Evolutionary conservation across 2,329 filamentous ascomycete species (phyloP).

Genomic region (Cryoendolithus antarcticus): DNA sequence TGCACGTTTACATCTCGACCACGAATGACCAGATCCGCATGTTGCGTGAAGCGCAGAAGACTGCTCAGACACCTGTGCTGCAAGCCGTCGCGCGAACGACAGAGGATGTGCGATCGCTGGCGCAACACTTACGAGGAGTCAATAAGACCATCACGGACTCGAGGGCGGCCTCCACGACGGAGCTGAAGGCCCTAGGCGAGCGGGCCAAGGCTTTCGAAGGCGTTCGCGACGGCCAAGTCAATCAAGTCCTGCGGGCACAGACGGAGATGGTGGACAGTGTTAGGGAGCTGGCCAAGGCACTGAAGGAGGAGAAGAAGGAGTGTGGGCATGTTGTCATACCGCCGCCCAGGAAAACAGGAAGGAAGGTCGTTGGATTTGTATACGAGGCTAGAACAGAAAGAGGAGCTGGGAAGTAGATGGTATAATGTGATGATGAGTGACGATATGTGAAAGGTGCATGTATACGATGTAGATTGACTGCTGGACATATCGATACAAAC

Average conservation of each 20-base stretch:
- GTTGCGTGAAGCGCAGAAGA: no score
- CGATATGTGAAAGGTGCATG: neutral
- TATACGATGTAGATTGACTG: neutral
- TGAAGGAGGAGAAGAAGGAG: slow-evolving; percentile 9
- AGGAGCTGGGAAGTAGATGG: neutral
- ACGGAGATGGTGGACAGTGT: slow-evolving; percentile 14
- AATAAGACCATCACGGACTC: no score
- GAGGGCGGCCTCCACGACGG: no score
- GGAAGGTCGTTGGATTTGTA: slow-evolving; percentile 20
- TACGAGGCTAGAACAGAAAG: slow-evolving; percentile 14
- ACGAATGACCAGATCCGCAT: no score
- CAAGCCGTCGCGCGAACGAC: no score
- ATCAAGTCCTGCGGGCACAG: slow-evolving; percentile 13
- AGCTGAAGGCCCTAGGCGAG: slow-evolving; percentile 3
- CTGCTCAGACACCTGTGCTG: no score
- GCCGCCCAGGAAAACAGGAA: slow-evolving; percentile 19
- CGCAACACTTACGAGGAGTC: no score
- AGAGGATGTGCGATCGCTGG: no score
- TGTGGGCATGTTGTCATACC: slow-evolving; percentile 20
- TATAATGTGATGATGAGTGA: neutral
- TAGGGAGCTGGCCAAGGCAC: slow-evolving; percentile 10
- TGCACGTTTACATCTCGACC: neutral
- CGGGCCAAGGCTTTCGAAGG: slow-evolving; percentile 17
- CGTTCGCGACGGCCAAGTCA: slow-evolving; percentile 13
- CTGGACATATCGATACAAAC: no score